Base-by-base conservation (phyloP, 208 protist genomes). In the Crithidia expoeki region DNA sequence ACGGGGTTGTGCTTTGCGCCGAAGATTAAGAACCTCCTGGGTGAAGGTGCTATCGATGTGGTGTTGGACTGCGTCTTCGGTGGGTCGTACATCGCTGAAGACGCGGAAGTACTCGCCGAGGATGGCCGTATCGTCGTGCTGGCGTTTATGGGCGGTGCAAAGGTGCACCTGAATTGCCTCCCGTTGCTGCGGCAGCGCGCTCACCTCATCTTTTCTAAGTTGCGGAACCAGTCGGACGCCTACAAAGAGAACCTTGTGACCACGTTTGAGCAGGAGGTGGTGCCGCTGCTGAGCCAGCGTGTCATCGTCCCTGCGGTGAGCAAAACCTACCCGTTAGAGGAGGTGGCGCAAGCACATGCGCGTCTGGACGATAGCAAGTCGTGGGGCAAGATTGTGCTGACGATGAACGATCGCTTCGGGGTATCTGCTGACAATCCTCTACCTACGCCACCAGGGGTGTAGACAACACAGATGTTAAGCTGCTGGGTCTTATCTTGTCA, bases 61-160 rank as follows among this genome's bases (percentile, higher is more conserved):
- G 72, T 97, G 40, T 38, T 97, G 7, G 92, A 97, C 71, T 81
- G 86, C 40, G 75, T 94, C 55, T 88, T 90, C 63, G 92, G 92
- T 4, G 87, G 88, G 5, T 73, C 62, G 19, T 97, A 93, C 76
- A 65, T 94, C 53, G 75, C 66, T 14, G 85, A 94, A 58, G 77
- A 95, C 57, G 78, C 70, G 0, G 40, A 66, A 5, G 76, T 91
- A 50, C 68, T 95, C 12, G 79, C 82, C n/a, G 32, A 88, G 73
- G 89, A 94, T 63, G 89, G 88, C 27, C 75, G 68, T 51, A 76
- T 91, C 60, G 68, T 96, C 4, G 74, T 95, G 32, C 60, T 95
- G 23, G 71, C 82, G 51, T 86, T 89, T 58, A 81, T 93, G 70
- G 84, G 90, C 23, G 92, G 88, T 3, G 47, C 68, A 17, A 66